Evolutionary conservation across 2,329 filamentous ascomycete genomes (phyloP).

Genomic region (Cladosporium sphaerospermum): DNA sequence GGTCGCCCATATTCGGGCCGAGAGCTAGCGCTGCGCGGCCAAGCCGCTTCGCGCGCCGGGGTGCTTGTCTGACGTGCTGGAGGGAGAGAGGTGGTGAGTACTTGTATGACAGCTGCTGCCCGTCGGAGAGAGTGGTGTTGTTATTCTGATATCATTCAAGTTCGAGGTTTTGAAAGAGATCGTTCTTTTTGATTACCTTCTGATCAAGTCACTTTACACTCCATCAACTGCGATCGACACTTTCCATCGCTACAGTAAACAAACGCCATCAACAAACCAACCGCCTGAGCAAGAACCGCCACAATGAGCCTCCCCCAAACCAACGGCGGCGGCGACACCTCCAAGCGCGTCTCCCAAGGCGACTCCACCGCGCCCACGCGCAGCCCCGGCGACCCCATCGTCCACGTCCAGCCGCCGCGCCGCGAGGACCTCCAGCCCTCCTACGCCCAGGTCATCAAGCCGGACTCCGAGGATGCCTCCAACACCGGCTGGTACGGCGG

Average conservation of each 20-base stretch:
- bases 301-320: constrained; percentile 9
- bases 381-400: constrained; percentile 25
- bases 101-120: not conserved
- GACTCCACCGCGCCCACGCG: not conserved
- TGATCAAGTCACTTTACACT: no score
- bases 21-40: not conserved
- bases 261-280: not conserved
- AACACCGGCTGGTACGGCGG: constrained; percentile 73
- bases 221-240: not conserved
- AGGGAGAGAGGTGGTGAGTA: not conserved
- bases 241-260: not conserved
- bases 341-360: not conserved
- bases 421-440: constrained; percentile 78
- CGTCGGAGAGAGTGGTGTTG: not conserved
- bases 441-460: constrained; percentile 55
- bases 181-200: no score
- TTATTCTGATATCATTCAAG: no score
- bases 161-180: not conserved
- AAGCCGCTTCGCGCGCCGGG: not conserved
- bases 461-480: constrained; percentile 56
- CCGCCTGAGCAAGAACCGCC: not conserved
- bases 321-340: constrained; percentile 9
- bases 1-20: not conserved
- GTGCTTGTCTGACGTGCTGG: not conserved
- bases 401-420: constrained; percentile 69